These are phyloP conservation scores for Chenopodium formosanum DNA, from an alignment of 148 eudicot genomes.

Conservation along the genomic window DNA sequence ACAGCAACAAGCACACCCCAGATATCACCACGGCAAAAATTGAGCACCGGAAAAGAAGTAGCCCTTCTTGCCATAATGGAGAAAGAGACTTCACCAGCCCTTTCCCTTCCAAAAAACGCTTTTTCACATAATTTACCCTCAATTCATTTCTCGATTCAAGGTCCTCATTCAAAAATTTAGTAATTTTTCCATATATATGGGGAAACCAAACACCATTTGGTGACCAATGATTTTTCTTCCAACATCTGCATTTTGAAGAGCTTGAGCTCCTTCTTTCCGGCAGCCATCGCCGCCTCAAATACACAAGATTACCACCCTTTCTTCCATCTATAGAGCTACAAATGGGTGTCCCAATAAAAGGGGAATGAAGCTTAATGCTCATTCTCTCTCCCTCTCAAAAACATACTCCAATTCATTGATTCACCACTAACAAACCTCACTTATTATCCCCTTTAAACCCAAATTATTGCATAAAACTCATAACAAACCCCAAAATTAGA, in stretches of 20 bases:
- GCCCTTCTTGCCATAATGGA: slow-evolving; percentile 88
- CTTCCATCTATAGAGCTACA: slow-evolving; percentile 36
- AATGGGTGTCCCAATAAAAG: slow-evolving; percentile 62
- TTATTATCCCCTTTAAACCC: slow-evolving; percentile 38
- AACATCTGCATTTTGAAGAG: slow-evolving; percentile 41
- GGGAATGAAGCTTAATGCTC: slow-evolving; percentile 55
- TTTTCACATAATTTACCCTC: slow-evolving; percentile 58
- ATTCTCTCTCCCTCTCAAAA: slow-evolving; percentile 39
- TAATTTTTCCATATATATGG: slow-evolving; percentile 69
- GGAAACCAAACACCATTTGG: slow-evolving; percentile 70
- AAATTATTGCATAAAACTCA: slow-evolving; percentile 15
- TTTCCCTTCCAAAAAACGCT: slow-evolving; percentile 55
- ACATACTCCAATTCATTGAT: slow-evolving; percentile 34
- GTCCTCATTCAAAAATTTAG: slow-evolving; percentile 56
- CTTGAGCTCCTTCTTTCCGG: slow-evolving; percentile 27
- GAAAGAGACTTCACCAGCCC: slow-evolving; percentile 50
- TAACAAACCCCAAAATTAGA: neutral
- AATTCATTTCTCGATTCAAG: slow-evolving; percentile 51
- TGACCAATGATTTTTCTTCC: slow-evolving; percentile 57
- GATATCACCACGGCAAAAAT: slow-evolving; percentile 75
- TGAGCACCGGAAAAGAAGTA: slow-evolving; percentile 76
- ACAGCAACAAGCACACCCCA: slow-evolving; percentile 77
- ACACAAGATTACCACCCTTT: slow-evolving; percentile 32
- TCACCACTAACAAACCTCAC: slow-evolving; percentile 45
- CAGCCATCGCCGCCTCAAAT: slow-evolving; percentile 31